Conservation (phyloP, 2,329 filamentous ascomycete genomes). For the Sclerotiophoma versabilis region DNA sequence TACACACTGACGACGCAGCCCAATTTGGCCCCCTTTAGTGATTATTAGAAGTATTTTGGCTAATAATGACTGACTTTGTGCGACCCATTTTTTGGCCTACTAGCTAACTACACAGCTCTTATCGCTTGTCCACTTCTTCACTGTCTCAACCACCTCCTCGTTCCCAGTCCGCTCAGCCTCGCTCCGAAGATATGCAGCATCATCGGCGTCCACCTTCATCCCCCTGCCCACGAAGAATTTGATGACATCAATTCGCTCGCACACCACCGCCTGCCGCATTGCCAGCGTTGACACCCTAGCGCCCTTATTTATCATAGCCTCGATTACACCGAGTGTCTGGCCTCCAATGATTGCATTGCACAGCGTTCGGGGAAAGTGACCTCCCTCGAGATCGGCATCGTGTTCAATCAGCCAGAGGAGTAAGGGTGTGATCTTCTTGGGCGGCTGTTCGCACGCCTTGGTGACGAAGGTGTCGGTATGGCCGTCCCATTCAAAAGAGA, state of each 20-base stretch:
- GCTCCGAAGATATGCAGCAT: conserved; percentile 1
- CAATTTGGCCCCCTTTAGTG: too few species aligned
- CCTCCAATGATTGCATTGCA: conserved; percentile 4
- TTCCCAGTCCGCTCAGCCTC: conserved; percentile 12
- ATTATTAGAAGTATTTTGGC: too few species aligned
- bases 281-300: neutral
- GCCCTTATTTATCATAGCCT: conserved; percentile 13
- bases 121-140: neutral
- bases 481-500: conserved; percentile 12
- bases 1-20: too few species aligned
- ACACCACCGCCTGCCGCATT: conserved; percentile 10
- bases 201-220: neutral
- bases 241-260: conserved; percentile 12
- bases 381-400: conserved; percentile 10
- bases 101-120: conserved; percentile 2
- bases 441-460: conserved; percentile 18
- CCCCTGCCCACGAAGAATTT: conserved; percentile 3
- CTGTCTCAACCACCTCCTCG: neutral
- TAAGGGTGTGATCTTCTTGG: conserved; percentile 10
- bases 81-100: neutral
- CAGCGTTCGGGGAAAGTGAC: neutral
- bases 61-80: neutral
- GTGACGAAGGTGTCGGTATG: conserved; percentile 15
- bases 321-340: conserved; percentile 9
- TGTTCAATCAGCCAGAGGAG: conserved; percentile 13